These are phyloP conservation scores for Aspergillus felis DNA, from an alignment of 2,329 filamentous ascomycete genomes.

Conservation along the genomic window DNA sequence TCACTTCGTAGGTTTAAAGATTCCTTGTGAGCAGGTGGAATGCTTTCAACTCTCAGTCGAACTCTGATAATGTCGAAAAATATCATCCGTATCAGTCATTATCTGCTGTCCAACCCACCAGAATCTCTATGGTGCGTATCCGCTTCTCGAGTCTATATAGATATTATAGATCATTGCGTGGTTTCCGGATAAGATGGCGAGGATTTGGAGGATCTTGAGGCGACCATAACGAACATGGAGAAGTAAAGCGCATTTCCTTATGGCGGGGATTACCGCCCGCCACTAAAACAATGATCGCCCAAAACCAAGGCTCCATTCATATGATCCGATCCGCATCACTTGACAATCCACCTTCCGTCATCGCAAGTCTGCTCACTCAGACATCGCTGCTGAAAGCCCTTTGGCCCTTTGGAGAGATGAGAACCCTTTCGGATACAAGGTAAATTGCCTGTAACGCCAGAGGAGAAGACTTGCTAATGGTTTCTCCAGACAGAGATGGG, in stretches of 20 bases:
- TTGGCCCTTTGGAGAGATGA: constrained; percentile 42
- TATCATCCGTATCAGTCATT: neutral
- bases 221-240: neutral
- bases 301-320: neutral
- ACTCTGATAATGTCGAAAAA: neutral
- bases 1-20: neutral
- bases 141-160: neutral
- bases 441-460: constrained; percentile 23
- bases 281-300: neutral
- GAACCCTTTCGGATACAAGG: constrained; percentile 54
- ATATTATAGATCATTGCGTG: neutral
- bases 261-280: neutral
- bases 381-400: constrained; percentile 7
- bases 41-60: neutral
- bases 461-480: neutral
- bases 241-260: neutral
- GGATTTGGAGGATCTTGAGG: neutral
- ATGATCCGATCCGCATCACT: neutral
- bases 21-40: neutral
- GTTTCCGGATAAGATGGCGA: neutral
- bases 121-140: neutral
- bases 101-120: neutral
- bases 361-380: neutral
- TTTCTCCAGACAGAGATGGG: constrained; percentile 61
- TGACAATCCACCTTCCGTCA: neutral